Conservation (phyloP, 495 filamentous ascomycete species). For the Penicillium psychrofluorescens region DNA sequence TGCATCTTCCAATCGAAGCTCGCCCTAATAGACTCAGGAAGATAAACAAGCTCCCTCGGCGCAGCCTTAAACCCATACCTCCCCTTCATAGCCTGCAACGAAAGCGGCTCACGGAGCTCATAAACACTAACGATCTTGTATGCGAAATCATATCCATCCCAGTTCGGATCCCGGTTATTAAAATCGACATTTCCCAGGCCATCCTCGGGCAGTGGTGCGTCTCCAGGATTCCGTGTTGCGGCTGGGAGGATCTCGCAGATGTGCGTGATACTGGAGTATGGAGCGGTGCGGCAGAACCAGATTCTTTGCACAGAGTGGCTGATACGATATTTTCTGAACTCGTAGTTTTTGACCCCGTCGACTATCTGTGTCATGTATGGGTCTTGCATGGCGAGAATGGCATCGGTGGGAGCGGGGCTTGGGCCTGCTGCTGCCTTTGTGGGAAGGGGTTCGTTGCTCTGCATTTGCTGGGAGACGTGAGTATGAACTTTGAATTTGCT, state of each 20-base stretch:
- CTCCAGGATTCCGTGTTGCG: neutral
- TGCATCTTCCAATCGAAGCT: neutral
- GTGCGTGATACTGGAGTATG: conserved; percentile 4
- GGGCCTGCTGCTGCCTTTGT: too few relatives aligned
- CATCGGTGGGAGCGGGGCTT: neutral
- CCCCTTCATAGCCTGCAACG: neutral
- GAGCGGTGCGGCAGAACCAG: conserved; percentile 5
- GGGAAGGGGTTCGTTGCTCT: too few relatives aligned
- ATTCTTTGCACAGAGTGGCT: neutral
- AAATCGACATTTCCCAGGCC: neutral
- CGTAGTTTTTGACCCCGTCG: conserved; percentile 2
- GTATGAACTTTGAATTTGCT: too few relatives aligned
- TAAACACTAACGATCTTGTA: neutral
- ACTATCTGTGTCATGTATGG: conserved; percentile 4
- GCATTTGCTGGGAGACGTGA: too few relatives aligned
- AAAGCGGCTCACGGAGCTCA: neutral
- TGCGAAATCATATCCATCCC: neutral
- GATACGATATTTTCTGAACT: conserved; percentile 3
- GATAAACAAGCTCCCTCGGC: neutral
- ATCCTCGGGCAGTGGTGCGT: neutral
- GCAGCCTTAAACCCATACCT: neutral
- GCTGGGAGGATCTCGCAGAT: conserved; percentile 2
- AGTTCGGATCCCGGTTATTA: neutral
- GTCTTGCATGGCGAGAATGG: neutral
- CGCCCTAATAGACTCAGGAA: neutral